Percentiles rank a stretch among this genome's conserved stretches.
These are phyloP conservation scores for Xanthoconium stramineum DNA, from an alignment of 768 basidiomycete genomes.

Conservation along the genomic window DNA sequence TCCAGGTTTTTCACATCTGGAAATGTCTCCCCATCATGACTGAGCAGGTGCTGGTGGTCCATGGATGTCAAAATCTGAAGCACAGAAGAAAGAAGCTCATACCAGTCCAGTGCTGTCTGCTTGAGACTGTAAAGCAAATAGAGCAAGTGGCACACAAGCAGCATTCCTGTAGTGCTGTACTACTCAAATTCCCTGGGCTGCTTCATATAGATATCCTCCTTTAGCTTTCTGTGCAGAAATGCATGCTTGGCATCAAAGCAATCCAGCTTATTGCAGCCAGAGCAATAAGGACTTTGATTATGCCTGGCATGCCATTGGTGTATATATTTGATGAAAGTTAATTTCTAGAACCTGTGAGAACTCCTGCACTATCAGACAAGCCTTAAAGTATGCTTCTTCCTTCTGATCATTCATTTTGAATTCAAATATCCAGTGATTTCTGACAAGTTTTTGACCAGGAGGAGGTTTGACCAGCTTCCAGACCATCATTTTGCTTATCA, in stretches of 20 bases:
- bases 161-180: neutral
- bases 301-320: conserved; percentile 8
- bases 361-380: neutral
- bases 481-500: neutral
- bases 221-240: conserved; percentile 2
- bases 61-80: neutral
- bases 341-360: neutral
- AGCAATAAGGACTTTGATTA: neutral
- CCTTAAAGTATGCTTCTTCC: neutral
- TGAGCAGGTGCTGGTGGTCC: neutral
- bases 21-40: neutral
- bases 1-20: neutral
- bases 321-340: conserved; percentile 14
- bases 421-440: conserved; percentile 7
- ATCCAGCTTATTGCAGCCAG: neutral
- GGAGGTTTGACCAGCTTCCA: neutral
- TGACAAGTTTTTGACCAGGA: neutral
- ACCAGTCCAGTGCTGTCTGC: conserved; percentile 1
- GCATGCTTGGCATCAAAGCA: conserved; percentile 3
- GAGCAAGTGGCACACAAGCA: neutral
- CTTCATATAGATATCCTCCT: conserved; percentile 33
- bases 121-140: neutral
- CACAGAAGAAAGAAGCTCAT: neutral
- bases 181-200: conserved; percentile 34
- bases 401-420: conserved; percentile 4